A percentile compares a stretch with the other conserved stretches of the same genome.
Evolutionary conservation across 257 asterid species (phyloP).

Genomic region (Solanum chiquidenum): DNA sequence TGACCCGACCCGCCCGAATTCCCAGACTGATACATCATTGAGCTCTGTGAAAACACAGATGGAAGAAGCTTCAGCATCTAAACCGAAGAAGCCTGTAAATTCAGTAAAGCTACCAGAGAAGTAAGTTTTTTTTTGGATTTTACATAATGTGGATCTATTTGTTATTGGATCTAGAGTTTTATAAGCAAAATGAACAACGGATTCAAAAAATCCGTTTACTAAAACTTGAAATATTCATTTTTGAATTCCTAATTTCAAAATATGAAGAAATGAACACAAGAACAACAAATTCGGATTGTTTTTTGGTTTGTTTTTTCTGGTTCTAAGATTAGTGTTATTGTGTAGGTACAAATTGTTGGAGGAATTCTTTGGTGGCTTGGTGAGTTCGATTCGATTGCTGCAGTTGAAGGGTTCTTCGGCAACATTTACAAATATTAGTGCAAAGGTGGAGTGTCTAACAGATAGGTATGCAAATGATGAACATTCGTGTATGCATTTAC

Average conservation of each 20-base stretch:
- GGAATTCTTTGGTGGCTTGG: constrained; percentile 59
- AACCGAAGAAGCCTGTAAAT: constrained; percentile 17
- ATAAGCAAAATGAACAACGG: neutral
- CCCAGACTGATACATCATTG: neutral
- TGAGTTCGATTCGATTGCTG: constrained; percentile 63
- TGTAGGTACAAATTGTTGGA: constrained; percentile 67
- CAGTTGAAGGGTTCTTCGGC: constrained; percentile 40
- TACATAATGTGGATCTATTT: neutral
- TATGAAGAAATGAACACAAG: neutral
- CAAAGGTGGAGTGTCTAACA: constrained; percentile 52
- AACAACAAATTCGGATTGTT: neutral
- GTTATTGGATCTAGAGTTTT: neutral
- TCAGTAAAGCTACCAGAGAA: neutral
- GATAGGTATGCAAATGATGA: constrained; percentile 41
- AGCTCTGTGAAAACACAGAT: neutral
- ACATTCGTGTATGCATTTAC: neutral
- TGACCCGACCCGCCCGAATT: constrained; percentile 3
- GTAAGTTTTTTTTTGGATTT: neutral
- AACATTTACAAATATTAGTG: constrained; percentile 46
- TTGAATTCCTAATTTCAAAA: neutral
- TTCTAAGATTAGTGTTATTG: constrained; percentile 1
- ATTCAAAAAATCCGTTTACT: neutral
- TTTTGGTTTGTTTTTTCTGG: neutral
- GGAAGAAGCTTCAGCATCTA: neutral
- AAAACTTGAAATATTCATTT: neutral